A percentile compares a stretch with the other conserved stretches of the same genome.
Conservation (phyloP, 2,329 filamentous ascomycete species). For the Colletotrichum sp. region DNA sequence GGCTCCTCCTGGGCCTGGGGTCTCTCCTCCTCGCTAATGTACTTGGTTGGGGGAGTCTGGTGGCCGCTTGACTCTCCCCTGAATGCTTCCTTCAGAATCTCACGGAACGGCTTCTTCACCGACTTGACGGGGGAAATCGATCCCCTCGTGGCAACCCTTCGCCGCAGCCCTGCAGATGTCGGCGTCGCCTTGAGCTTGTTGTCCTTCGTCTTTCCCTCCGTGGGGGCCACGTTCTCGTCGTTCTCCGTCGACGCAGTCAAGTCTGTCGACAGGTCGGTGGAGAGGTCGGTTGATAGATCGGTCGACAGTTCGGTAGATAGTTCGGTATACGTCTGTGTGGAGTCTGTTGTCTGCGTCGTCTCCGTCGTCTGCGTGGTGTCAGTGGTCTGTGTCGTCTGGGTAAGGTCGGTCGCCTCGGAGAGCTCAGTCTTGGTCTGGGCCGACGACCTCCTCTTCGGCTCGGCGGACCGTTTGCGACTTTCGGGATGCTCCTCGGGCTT, state of each 20-base stretch:
- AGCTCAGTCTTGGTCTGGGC: constrained; percentile 29
- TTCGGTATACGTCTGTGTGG: constrained; percentile 9
- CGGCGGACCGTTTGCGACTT: constrained; percentile 26
- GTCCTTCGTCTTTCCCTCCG: not conserved
- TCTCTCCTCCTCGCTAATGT: constrained; percentile 53
- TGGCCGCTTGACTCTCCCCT: constrained; percentile 62
- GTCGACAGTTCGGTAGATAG: not conserved
- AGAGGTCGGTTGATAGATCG: not conserved
- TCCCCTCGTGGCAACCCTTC: constrained; percentile 60
- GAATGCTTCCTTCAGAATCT: constrained; percentile 66
- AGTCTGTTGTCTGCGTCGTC: constrained; percentile 16
- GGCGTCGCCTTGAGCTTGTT: constrained; percentile 23
- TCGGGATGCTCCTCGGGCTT: constrained; percentile 25
- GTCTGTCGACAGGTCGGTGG: constrained; percentile 3
- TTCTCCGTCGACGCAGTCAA: constrained; percentile 13
- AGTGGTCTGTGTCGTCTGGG: constrained; percentile 14
- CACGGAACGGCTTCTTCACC: constrained; percentile 58
- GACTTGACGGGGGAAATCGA: constrained; percentile 54
- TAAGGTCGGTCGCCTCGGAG: constrained; percentile 7
- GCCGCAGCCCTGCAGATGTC: constrained; percentile 51
- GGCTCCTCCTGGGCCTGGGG: constrained; percentile 27
- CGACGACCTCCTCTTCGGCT: constrained; percentile 24
- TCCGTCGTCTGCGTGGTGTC: constrained; percentile 12
- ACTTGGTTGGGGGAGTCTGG: constrained; percentile 49
- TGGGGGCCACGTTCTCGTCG: constrained; percentile 13